Evolutionary conservation across 2,329 filamentous ascomycete genomes (phyloP), one percentile per base, ranked within the genome.

Genomic region (Aspergillus costaricaensis): DNA sequence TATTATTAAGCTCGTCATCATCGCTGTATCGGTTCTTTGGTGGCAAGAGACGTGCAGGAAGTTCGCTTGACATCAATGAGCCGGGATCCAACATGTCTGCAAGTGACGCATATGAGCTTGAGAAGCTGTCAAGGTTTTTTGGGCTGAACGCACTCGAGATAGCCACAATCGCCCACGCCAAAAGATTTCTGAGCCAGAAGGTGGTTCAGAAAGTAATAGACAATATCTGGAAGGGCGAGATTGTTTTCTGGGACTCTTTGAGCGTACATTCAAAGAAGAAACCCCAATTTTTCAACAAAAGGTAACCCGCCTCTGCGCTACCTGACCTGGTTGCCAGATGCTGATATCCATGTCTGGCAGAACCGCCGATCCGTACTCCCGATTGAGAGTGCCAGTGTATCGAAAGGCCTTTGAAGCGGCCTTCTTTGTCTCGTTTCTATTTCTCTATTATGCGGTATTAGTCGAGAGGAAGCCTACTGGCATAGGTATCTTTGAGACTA

Each of bases 101-200:
- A 0, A 80, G 81, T 1, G 81, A 84, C 4, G 76, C 80, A 5
- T 81, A 84, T 10, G 82, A 85, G 7, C 85, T 90, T 53, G 86
- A 68, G 7, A 90, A 63, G 27, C 90, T 89, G 0, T 83, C 86
- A 0, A 85, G 88, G 1, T 96, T 96, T 72, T 86, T 87, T 38
- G 88, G 89, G 17, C 82, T 96, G 51, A 96, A 95, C 73, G 92
- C 91, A 1, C 82, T 98, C 15, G 92, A 96, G 72, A 93, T 96
- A 69, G 92, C 91, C 25, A 88, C 89, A 49, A 87, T 96, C 19
- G 89, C 89, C 12, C 85, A 91, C 60, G 91, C 91, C 30, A 96
- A 96, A 78, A 90, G 90, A 49, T 96, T 96, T 67, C 83, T 96
- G 38, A 89, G 88, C 70, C 91, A 96, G 74, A 84, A 85, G 61